Base-by-base conservation (phyloP, 2,329 filamentous ascomycete genomes). In the Pseudonectria buxi region DNA sequence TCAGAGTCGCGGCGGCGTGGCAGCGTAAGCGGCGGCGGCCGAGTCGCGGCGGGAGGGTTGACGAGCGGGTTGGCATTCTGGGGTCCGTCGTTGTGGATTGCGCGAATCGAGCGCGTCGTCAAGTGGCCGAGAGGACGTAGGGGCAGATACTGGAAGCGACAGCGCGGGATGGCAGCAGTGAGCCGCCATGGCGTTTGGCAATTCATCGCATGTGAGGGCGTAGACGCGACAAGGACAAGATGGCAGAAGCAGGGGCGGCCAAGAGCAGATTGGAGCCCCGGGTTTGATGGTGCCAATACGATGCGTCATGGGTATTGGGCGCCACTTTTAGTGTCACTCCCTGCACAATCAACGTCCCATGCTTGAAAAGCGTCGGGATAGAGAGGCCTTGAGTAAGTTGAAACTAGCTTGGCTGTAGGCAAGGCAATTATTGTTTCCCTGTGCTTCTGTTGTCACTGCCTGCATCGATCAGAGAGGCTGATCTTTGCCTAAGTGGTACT, bases 11-110 rank as follows among this genome's bases (percentile, higher is more conserved):
- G 59, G 35, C 76, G 71, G 5, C 59, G 56, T 6, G 86, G 86
- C 3, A 86, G 65, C 28, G 68, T 58, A 43, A 95, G 71, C 0
- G 74, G 69, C 1, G 86, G 78, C 1, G 89, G 84, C 14, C 83
- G 80, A 0, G 86, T 92, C 30, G 78, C 76, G 9, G 65, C 53
- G 0, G 87, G 85, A 0, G 84, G 82, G 63, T 94, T 94, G 48
- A 88, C 53, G 32, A 62, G 54, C 24, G 61, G 47, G 38, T 53
- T 65, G 46, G 47, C 54, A 46, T 42, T 57, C 39, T 53, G 49
- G 35, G 46, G 43, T 14, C 43, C 49, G 22, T 45, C 50, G 38
- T 49, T 49, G 37, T 57, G 47, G 24, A 49, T 46, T 35, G 34
- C 36, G 18, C 55, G 54, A 30, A 40, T 38, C 10, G 32, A n/a